Percentiles rank a stretch among this genome's conserved stretches.
Conservation (phyloP, 176 grass and related monocot species). For the Carex pumila region DNA sequence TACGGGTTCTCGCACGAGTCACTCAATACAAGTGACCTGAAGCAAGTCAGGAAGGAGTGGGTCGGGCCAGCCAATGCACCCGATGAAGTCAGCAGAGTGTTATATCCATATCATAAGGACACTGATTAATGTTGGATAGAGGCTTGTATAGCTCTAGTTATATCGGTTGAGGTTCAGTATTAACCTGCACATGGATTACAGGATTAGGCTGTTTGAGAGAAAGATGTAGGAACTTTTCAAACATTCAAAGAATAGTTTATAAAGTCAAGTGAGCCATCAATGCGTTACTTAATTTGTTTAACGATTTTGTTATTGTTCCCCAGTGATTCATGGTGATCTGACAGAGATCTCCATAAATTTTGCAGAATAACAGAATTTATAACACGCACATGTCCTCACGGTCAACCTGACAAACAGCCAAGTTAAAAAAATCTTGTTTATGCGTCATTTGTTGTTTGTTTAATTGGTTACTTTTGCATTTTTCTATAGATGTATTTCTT, state of each 20-base stretch:
- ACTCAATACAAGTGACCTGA: constrained; percentile 40
- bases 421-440: not conserved
- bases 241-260: not conserved
- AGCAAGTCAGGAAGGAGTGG: constrained; percentile 42
- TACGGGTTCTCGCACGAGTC: constrained; percentile 74
- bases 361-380: not conserved
- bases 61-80: constrained; percentile 42
- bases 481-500: not conserved
- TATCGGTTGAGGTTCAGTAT: not conserved
- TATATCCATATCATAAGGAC: constrained; percentile 53
- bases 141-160: not conserved
- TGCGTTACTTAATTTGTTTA: not conserved
- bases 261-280: not conserved
- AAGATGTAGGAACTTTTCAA: not conserved
- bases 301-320: not conserved
- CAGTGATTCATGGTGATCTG: not conserved
- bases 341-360: not conserved
- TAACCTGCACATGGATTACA: not conserved
- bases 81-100: constrained; percentile 39
- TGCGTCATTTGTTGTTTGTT: not conserved
- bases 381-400: not conserved
- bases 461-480: not conserved
- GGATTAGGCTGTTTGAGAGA: not conserved
- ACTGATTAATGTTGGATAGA: constrained; percentile 19
- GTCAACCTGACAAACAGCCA: not conserved